These are phyloP conservation scores for Piper longum DNA, from an alignment of 164 flowering plant genomes.

Conservation along the genomic window DNA sequence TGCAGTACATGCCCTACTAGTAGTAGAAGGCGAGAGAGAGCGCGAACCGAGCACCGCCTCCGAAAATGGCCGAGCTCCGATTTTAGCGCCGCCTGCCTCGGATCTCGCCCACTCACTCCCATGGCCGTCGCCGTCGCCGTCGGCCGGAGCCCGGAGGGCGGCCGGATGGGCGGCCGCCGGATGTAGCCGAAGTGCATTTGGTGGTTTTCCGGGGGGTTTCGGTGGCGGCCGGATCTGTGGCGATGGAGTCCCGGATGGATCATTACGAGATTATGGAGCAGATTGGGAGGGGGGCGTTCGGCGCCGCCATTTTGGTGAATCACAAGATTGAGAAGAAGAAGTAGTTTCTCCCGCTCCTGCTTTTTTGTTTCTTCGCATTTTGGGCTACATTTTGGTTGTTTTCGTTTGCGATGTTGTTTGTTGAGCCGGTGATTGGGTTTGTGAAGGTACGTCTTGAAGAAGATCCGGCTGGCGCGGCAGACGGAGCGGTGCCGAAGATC, in stretches of 20 bases:
- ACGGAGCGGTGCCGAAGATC: slow-evolving; percentile 93
- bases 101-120: not conserved
- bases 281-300: slow-evolving; percentile 97
- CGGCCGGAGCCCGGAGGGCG: not conserved
- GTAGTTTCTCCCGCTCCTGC: slow-evolving; percentile 17
- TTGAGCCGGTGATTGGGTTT: not conserved
- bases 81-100: not conserved
- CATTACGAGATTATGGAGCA: slow-evolving; percentile 99
- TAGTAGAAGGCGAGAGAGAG: not conserved
- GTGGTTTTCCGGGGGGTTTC: not conserved
- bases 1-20: too few species aligned
- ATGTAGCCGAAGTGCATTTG: too few species aligned
- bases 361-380: not conserved
- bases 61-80: slow-evolving; percentile 1
- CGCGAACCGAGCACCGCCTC: not conserved
- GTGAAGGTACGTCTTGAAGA: slow-evolving; percentile 77
- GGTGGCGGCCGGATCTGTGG: slow-evolving; percentile 2
- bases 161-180: too few species aligned
- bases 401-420: not conserved
- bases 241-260: slow-evolving; percentile 88
- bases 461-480: slow-evolving; percentile 89
- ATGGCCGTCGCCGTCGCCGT: not conserved
- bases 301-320: slow-evolving; percentile 89
- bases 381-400: slow-evolving; percentile 1
- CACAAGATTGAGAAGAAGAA: slow-evolving; percentile 85